A percentile compares a stretch with the other conserved stretches of the same genome.
Conservation (phyloP, 345 rosid genomes). For the Hibiscus tridactylites region DNA sequence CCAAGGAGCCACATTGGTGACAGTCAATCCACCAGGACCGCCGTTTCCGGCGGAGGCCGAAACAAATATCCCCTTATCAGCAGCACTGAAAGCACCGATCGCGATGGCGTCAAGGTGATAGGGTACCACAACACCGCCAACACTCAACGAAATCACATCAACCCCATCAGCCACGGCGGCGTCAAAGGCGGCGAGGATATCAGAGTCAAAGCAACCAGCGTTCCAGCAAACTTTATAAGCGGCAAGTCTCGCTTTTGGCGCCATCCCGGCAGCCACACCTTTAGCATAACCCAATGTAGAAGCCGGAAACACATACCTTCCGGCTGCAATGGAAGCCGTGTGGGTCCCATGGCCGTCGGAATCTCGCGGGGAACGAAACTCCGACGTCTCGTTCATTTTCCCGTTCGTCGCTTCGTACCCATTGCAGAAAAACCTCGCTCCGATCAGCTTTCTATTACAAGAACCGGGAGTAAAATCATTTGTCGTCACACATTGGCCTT, state of each 20-base stretch:
- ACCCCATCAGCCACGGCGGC: slow-evolving; percentile 76
- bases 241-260: slow-evolving; percentile 82
- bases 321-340: slow-evolving; percentile 78
- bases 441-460: slow-evolving; percentile 75
- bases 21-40: slow-evolving; percentile 78
- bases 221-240: slow-evolving; percentile 91
- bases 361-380: slow-evolving; percentile 72
- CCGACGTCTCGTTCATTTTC: slow-evolving; percentile 54
- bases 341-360: slow-evolving; percentile 94
- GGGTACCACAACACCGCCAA: slow-evolving; percentile 87
- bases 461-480: slow-evolving; percentile 31
- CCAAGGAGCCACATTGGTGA: slow-evolving; percentile 84
- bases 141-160: slow-evolving; percentile 76
- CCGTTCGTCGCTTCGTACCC: slow-evolving; percentile 85
- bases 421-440: slow-evolving; percentile 57
- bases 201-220: slow-evolving; percentile 84
- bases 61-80: slow-evolving; percentile 58
- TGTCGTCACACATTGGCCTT: slow-evolving; percentile 49
- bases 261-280: slow-evolving; percentile 88
- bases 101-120: slow-evolving; percentile 85
- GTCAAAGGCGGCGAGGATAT: slow-evolving; percentile 82
- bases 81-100: slow-evolving; percentile 73
- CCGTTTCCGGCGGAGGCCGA: slow-evolving; percentile 90
- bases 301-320: slow-evolving; percentile 65
- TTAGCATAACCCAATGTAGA: slow-evolving; percentile 75